A percentile compares a stretch with the other conserved stretches of the same genome.
Conservation (phyloP, 1,284 basidiomycete species). For the Microstroma glucosiphilum region DNA sequence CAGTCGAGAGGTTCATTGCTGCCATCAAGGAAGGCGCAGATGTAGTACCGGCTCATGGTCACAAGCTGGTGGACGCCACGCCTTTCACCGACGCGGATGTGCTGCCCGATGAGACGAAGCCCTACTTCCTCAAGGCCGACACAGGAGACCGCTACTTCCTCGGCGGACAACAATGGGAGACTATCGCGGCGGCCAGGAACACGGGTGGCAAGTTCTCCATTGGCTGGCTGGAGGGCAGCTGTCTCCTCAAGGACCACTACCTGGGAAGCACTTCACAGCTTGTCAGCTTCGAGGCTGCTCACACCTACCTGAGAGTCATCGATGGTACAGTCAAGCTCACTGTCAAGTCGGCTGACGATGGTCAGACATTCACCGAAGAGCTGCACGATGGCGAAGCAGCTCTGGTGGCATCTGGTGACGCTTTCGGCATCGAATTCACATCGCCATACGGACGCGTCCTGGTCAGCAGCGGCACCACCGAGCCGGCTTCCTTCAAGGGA, state of each 20-base stretch:
- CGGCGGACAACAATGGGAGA: background rate
- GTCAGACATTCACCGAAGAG: conserved; percentile 20
- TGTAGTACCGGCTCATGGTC: background rate
- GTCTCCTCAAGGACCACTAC: background rate
- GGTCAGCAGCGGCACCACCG: conserved; percentile 51
- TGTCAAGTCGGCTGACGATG: background rate
- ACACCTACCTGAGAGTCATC: conserved; percentile 8
- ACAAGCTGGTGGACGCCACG: background rate
- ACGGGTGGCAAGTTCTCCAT: background rate
- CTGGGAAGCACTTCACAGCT: background rate
- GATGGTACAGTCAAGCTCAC: background rate
- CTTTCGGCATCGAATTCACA: conserved; percentile 47
- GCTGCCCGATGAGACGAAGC: background rate
- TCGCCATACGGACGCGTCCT: conserved; percentile 52
- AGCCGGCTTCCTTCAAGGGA: conserved; percentile 50
- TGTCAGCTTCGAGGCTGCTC: background rate
- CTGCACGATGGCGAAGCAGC: conserved; percentile 47
- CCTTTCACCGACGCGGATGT: background rate
- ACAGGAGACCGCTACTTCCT: conserved; percentile 6
- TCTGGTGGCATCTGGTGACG: conserved; percentile 48
- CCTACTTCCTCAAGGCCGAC: conserved; percentile 8
- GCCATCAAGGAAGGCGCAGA: background rate
- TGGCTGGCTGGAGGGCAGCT: conserved; percentile 2
- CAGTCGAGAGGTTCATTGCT: background rate
- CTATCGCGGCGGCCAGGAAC: background rate